Evolutionary conservation across 2,329 filamentous ascomycete genomes (phyloP), one percentile per base, ranked within the genome.

Genomic region (Pseudogymnoascus sp.): DNA sequence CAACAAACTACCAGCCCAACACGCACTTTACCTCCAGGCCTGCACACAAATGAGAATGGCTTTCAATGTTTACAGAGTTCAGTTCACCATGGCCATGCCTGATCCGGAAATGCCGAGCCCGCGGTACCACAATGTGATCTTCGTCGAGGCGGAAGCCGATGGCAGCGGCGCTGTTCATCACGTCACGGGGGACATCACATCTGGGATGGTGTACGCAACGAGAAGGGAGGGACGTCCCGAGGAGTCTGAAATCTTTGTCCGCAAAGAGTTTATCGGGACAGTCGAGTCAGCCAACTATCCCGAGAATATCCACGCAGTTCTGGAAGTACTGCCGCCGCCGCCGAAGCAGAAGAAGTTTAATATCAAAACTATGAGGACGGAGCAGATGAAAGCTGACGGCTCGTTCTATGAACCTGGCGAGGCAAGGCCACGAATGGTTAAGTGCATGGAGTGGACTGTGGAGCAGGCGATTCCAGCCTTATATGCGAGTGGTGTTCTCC

Each of bases 361-460:
- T 31, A 53, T 60, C 19, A 43, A 24, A 14, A 60, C 61, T 14
- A 61, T 63, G 61, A 60, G 16, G n/a, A 41, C 46, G 3, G 61
- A 63, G 19, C 61, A 60, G 11, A 26, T 40, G 31, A 63, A 63
- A 19, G 3, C 33, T 19, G 46, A 53, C 8, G 46, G 46, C 2
- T 53, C 26, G 8, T 53, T 53, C 4, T 53, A 53, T 16, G 59
- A 62, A 6, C 50, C 40, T 7, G 62, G 61, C 7, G 65, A 66
- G 43, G 1, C 2, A 4, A 40, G 61, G 1, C 62, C 63, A n/a
- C 60, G 60, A 8, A 63, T 64, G 65, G 41, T 66, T 7, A 65
- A 66, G 12, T 66, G 65, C 19, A 66, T 63, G 4, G 65, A 66
- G 26, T 66, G 63, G 65, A 66, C 60, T 22, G 33, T 40, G 19